Conservation (phyloP, 2,329 filamentous ascomycete genomes). For the Furcasterigmium sp. region DNA sequence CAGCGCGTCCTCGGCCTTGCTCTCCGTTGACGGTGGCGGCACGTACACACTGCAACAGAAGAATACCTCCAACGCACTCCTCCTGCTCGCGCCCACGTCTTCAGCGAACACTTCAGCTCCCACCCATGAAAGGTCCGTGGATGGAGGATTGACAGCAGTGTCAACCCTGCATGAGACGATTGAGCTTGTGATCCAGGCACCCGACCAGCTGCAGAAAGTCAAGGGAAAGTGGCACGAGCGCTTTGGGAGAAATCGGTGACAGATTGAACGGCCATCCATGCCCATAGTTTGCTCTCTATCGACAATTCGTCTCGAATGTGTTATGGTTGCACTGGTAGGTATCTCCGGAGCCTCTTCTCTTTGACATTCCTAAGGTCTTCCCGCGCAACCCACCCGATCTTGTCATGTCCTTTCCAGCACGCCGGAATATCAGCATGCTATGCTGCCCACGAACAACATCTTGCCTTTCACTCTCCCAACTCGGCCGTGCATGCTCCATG, state of each 20-base stretch:
- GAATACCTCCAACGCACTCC: constrained; percentile 62
- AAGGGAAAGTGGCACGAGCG: constrained; percentile 57
- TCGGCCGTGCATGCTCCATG: too few species aligned
- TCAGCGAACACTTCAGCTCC: constrained; percentile 4
- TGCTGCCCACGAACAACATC: too few species aligned
- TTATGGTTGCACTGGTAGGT: too few species aligned
- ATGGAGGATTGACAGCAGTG: constrained; percentile 39
- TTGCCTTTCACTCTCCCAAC: too few species aligned
- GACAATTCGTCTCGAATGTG: too few species aligned
- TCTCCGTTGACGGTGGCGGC: constrained; percentile 18
- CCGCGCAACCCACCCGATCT: too few species aligned
- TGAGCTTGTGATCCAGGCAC: constrained; percentile 42
- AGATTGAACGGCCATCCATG: too few species aligned
- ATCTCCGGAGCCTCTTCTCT: too few species aligned
- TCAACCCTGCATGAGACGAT: constrained; percentile 58
- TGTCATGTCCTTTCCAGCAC: too few species aligned
- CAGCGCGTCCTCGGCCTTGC: background rate
- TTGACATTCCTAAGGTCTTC: too few species aligned
- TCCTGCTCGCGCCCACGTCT: constrained; percentile 40
- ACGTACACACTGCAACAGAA: constrained; percentile 59
- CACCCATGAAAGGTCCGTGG: background rate
- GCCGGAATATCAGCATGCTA: too few species aligned
- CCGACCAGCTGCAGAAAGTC: constrained; percentile 12
- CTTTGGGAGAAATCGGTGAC: constrained; percentile 42
- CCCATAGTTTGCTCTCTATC: too few species aligned